phyloP scores from a whole-genome alignment of 805 yeast species.

The Schizosaccharomyces octosporus region DNA sequence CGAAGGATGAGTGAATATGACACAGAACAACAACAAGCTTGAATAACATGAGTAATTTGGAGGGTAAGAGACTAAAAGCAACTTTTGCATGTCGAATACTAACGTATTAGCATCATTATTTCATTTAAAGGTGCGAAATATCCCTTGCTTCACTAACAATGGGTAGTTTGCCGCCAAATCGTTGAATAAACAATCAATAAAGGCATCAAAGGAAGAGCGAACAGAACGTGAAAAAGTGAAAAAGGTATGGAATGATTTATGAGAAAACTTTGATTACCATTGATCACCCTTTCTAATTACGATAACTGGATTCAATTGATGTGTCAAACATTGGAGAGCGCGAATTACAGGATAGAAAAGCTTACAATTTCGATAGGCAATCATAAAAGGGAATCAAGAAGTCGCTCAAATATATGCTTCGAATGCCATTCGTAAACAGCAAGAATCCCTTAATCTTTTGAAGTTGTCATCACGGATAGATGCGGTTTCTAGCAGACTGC shows the following conservation, averaged over 20 bases:
- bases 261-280: no score
- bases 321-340: no score
- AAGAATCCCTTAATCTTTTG: slow-evolving; percentile 60
- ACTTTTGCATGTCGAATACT: background rate
- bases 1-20: background rate
- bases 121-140: slow-evolving; percentile 24
- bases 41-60: background rate
- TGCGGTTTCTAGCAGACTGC: slow-evolving; percentile 86
- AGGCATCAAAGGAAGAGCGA: slow-evolving; percentile 74
- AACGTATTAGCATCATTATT: slow-evolving; percentile 27
- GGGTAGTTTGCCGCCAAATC: slow-evolving; percentile 72
- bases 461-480: slow-evolving; percentile 75
- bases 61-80: background rate
- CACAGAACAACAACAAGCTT: background rate
- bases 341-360: background rate
- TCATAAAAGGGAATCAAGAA: slow-evolving; percentile 65
- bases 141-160: background rate
- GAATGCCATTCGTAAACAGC: slow-evolving; percentile 77
- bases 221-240: slow-evolving; percentile 71
- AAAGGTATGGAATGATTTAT: slow-evolving; percentile 19
- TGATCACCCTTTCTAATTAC: no score
- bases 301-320: no score
- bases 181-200: slow-evolving; percentile 65
- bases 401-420: slow-evolving; percentile 87
- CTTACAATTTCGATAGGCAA: slow-evolving; percentile 20